Evolutionary conservation across 805 yeast genomes (phyloP).

Genomic region (Metschnikowia similis): DNA sequence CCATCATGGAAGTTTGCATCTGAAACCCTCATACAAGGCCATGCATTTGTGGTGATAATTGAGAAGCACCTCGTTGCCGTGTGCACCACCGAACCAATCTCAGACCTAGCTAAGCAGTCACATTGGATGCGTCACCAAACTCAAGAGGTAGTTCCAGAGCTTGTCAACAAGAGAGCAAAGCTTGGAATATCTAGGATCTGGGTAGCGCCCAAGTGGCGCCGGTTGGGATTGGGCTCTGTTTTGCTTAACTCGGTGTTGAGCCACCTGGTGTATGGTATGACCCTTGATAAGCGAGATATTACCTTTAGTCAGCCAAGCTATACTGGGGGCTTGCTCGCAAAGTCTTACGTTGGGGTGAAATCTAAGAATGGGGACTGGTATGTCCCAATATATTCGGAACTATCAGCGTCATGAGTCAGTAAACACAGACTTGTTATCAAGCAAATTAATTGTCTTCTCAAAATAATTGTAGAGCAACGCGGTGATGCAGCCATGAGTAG

Average conservation of each 20-base stretch:
- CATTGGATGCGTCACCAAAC: conserved; percentile 59
- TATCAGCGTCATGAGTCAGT: conserved; percentile 11
- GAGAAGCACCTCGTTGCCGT: conserved; percentile 50
- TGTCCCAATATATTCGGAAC: conserved; percentile 46
- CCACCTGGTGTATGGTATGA: conserved; percentile 48
- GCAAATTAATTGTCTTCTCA: conserved; percentile 28
- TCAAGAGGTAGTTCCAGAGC: conserved; percentile 47
- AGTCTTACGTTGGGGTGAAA: conserved; percentile 47
- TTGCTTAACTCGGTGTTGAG: conserved; percentile 42
- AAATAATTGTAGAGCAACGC: conserved; percentile 58
- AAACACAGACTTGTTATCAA: conserved; percentile 16
- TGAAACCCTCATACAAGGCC: conserved; percentile 6
- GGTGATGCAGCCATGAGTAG: conserved; percentile 67
- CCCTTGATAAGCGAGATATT: conserved; percentile 38
- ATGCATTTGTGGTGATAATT: conserved; percentile 47
- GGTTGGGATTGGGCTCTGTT: conserved; percentile 46
- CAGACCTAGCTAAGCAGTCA: conserved; percentile 27
- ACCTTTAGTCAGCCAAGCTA: conserved; percentile 75
- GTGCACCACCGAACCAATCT: conserved; percentile 47
- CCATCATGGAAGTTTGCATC: conserved; percentile 24
- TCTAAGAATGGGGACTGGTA: conserved; percentile 51
- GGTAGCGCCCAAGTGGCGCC: conserved; percentile 44
- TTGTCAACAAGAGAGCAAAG: conserved; percentile 29
- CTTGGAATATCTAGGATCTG: conserved; percentile 41
- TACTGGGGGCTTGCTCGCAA: conserved; percentile 59